Evolutionary conservation across 2,329 filamentous ascomycete species (phyloP).

Genomic region (Sporothrix curviconia): DNA sequence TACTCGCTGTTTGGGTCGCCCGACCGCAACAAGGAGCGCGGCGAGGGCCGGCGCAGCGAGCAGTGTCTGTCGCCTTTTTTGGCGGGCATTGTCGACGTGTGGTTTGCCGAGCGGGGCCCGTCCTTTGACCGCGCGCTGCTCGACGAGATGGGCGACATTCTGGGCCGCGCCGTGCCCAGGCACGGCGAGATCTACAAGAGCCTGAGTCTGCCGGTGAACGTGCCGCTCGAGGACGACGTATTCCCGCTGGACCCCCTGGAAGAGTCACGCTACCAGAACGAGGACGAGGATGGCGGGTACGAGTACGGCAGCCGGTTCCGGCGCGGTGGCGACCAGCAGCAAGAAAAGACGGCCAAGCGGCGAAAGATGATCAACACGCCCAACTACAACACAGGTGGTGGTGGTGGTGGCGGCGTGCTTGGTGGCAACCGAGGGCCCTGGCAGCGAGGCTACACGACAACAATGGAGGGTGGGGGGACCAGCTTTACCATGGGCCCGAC

Average conservation of each 20-base stretch:
- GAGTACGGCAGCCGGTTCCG: no score
- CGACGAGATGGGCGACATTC: slow-evolving; percentile 62
- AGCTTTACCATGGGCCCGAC: slow-evolving; percentile 51
- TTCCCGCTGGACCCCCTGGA: slow-evolving; percentile 57
- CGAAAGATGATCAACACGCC: slow-evolving; percentile 19
- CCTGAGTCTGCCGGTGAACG: slow-evolving; percentile 44
- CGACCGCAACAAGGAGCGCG: slow-evolving; percentile 16
- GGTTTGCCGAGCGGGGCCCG: slow-evolving; percentile 58
- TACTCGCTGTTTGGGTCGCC: slow-evolving; percentile 64
- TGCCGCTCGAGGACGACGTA: slow-evolving; percentile 57
- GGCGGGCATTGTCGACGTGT: slow-evolving; percentile 42
- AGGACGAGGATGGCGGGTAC: slow-evolving; percentile 12
- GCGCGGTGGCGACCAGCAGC: not conserved
- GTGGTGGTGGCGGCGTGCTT: slow-evolving; percentile 26
- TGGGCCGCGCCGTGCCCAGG: slow-evolving; percentile 56
- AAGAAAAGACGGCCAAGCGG: slow-evolving; percentile 22
- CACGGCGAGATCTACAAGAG: slow-evolving; percentile 47
- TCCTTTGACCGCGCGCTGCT: slow-evolving; percentile 58
- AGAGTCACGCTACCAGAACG: slow-evolving; percentile 8
- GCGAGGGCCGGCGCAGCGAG: not conserved
- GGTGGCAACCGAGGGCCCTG: slow-evolving; percentile 23
- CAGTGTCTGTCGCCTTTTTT: slow-evolving; percentile 65
- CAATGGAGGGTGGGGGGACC: slow-evolving; percentile 49
- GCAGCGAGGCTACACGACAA: slow-evolving; percentile 47
- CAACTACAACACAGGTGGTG: slow-evolving; percentile 9